Percentiles rank a stretch among this genome's conserved stretches.
These are phyloP conservation scores for Gossypium gossypioides DNA, from an alignment of 441 rosid genomes.

Conservation along the genomic window DNA sequence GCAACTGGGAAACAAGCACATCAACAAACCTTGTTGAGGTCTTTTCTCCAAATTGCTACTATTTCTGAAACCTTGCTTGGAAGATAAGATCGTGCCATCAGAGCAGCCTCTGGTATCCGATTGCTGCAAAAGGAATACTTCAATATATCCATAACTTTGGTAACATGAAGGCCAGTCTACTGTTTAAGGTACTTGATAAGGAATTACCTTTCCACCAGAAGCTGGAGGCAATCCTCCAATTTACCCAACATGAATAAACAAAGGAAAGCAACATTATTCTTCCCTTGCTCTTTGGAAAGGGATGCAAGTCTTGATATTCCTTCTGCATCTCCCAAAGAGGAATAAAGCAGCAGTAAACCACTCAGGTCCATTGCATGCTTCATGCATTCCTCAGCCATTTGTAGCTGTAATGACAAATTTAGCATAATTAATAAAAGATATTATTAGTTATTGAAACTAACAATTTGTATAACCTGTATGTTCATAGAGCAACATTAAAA, in stretches of 20 bases:
- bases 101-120: conserved; percentile 98
- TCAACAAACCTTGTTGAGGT: conserved; percentile 67
- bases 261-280: conserved; percentile 79
- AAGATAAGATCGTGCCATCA: conserved; percentile 93
- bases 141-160: conserved; percentile 11
- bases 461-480: background rate
- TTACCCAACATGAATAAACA: conserved; percentile 89
- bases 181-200: conserved; percentile 15
- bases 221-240: conserved; percentile 85
- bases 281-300: conserved; percentile 88
- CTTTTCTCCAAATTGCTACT: conserved; percentile 85
- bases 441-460: background rate
- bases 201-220: conserved; percentile 77
- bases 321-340: conserved; percentile 87
- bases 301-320: conserved; percentile 70
- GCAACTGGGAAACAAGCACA: conserved; percentile 10
- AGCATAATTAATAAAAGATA: background rate
- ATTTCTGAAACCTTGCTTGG: conserved; percentile 95
- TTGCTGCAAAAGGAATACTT: conserved; percentile 50
- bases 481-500: background rate
- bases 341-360: conserved; percentile 80
- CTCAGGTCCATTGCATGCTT: conserved; percentile 80
- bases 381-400: conserved; percentile 97
- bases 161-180: conserved; percentile 6
- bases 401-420: conserved; percentile 43